Evolutionary conservation across 2,329 filamentous ascomycete species (phyloP).

Genomic region (Elsinoe australis): DNA sequence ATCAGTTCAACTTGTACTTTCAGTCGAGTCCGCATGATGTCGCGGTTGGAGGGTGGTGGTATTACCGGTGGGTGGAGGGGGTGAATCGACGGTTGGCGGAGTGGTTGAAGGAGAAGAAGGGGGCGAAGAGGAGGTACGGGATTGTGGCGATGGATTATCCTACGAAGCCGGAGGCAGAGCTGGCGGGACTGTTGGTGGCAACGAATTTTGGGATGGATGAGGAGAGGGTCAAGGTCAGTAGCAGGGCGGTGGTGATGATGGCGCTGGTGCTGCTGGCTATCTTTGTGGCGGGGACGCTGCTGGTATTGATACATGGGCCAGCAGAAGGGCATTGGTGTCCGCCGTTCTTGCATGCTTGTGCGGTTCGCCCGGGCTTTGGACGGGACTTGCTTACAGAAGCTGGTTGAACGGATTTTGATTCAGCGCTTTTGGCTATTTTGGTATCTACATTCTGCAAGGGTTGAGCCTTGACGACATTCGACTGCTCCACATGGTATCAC

Average conservation of each 20-base stretch:
- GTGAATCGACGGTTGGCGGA: slow-evolving; percentile 37
- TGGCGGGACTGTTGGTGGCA: slow-evolving; percentile 36
- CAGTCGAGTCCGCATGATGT: slow-evolving; percentile 33
- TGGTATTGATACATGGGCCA: slow-evolving; percentile 15
- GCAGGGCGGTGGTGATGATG: slow-evolving; percentile 4
- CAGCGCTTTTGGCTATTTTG: slow-evolving; percentile 1
- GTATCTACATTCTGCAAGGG: slow-evolving; percentile 15
- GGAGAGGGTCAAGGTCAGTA: slow-evolving; percentile 8
- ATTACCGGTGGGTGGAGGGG: slow-evolving; percentile 38
- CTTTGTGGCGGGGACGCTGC: slow-evolving; percentile 3
- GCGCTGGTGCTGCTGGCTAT: slow-evolving; percentile 12
- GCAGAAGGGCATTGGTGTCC: slow-evolving; percentile 9
- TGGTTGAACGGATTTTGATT: slow-evolving; percentile 13
- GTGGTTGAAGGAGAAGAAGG: slow-evolving; percentile 26
- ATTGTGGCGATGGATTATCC: slow-evolving; percentile 34
- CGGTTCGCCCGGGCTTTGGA: not conserved
- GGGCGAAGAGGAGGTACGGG: slow-evolving; percentile 27
- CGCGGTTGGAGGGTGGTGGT: slow-evolving; percentile 39
- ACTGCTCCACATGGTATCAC: slow-evolving; percentile 13
- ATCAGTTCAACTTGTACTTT: slow-evolving; percentile 36
- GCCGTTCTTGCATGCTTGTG: slow-evolving; percentile 13
- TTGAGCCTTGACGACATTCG: slow-evolving; percentile 5
- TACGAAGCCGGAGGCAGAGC: slow-evolving; percentile 33
- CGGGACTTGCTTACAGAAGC: too few species aligned
- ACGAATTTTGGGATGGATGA: slow-evolving; percentile 31